Conservation (phyloP, 164 flowering plant genomes). For the Buxus sempervirens region DNA sequence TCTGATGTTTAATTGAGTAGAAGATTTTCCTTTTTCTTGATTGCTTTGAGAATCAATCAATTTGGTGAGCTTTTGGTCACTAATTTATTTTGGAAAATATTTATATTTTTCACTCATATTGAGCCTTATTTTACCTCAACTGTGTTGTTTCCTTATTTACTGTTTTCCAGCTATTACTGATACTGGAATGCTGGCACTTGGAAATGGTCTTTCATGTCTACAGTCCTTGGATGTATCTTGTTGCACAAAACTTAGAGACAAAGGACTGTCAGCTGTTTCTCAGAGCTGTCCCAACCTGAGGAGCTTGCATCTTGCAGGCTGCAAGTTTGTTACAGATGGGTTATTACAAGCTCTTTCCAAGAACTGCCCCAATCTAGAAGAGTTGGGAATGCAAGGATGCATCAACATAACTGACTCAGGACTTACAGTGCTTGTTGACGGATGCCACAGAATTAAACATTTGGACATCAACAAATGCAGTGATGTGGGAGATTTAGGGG, state of each 20-base stretch:
- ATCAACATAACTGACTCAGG: slow-evolving; percentile 66
- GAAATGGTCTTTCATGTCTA: slow-evolving; percentile 50
- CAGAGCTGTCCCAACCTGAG: slow-evolving; percentile 62
- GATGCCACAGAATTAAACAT: slow-evolving; percentile 49
- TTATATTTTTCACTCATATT: too few species aligned
- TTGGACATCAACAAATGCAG: slow-evolving; percentile 77
- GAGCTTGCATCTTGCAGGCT: slow-evolving; percentile 63
- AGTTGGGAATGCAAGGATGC: slow-evolving; percentile 70
- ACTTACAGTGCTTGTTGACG: slow-evolving; percentile 55
- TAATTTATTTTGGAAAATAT: too few species aligned
- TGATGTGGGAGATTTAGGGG: slow-evolving; percentile 67
- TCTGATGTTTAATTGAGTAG: too few species aligned
- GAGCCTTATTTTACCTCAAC: neutral
- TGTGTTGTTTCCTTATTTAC: neutral
- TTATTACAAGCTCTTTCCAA: slow-evolving; percentile 51
- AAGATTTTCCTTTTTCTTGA: too few species aligned
- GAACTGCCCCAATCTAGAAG: slow-evolving; percentile 61
- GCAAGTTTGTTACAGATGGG: slow-evolving; percentile 60
- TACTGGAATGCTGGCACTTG: slow-evolving; percentile 64
- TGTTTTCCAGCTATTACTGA: slow-evolving; percentile 75
- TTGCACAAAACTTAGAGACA: slow-evolving; percentile 82
- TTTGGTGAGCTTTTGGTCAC: too few species aligned
- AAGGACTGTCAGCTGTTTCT: slow-evolving; percentile 71
- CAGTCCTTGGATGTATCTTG: slow-evolving; percentile 75
- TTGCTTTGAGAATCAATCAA: too few species aligned